These are phyloP conservation scores for Penicillium frequentans DNA, from an alignment of 2,329 filamentous ascomycete genomes.

Conservation along the genomic window DNA sequence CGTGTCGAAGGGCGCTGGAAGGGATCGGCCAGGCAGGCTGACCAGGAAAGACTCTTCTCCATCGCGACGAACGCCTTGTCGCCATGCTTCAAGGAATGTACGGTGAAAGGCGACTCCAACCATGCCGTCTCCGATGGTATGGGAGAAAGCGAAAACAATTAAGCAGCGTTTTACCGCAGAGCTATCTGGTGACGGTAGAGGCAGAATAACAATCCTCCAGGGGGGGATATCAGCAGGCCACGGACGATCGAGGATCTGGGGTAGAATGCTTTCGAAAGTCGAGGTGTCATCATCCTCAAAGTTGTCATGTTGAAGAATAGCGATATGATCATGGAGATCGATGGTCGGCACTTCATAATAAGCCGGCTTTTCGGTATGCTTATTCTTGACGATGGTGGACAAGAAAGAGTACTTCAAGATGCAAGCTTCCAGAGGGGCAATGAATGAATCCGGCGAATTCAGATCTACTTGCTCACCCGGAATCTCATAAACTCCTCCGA, in stretches of 20 bases:
- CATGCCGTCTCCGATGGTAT: constrained; percentile 47
- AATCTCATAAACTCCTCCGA: constrained; percentile 38
- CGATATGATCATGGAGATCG: constrained; percentile 44
- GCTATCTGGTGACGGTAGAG: constrained; percentile 16
- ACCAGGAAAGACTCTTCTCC: constrained; percentile 4
- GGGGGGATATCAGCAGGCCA: constrained; percentile 35
- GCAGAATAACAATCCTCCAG: constrained; percentile 46
- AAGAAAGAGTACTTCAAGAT: constrained; percentile 41
- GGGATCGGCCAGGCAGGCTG: constrained; percentile 16
- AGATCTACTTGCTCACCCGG: constrained; percentile 12
- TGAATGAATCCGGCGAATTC: constrained; percentile 23
- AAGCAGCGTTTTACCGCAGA: constrained; percentile 24
- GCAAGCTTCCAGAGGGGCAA: constrained; percentile 38
- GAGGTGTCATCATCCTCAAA: background rate
- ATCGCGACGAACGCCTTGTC: background rate
- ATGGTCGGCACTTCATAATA: constrained; percentile 33
- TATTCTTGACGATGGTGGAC: constrained; percentile 35
- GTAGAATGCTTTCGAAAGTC: background rate
- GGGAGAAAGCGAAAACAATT: constrained; percentile 46
- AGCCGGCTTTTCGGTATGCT: constrained; percentile 38
- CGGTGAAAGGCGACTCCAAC: constrained; percentile 46
- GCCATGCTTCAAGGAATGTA: constrained; percentile 34
- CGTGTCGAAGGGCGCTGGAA: constrained; percentile 42
- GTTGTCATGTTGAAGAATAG: constrained; percentile 17
- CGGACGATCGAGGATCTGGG: constrained; percentile 35